These are phyloP conservation scores for Thielaviopsis populi DNA, from an alignment of 2,329 filamentous ascomycete species.

Conservation along the genomic window DNA sequence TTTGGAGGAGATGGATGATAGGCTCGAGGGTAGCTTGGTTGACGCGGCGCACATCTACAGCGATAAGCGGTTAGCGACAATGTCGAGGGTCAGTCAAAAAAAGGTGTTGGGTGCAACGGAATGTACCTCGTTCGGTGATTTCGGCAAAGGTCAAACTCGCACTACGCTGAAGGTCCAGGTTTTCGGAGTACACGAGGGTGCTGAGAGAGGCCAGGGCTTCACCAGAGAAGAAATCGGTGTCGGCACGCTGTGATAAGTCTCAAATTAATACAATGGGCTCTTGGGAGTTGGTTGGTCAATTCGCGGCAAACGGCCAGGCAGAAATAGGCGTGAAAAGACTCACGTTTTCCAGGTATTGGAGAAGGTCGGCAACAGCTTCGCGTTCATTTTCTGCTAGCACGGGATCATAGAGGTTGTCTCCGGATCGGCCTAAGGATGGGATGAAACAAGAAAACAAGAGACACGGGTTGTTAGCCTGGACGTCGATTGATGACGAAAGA, in stretches of 20 bases:
- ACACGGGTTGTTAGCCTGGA: neutral
- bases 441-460: constrained; percentile 22
- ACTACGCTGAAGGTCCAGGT: constrained; percentile 93
- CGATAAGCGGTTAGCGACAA: constrained; percentile 13
- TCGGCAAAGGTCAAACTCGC: constrained; percentile 97
- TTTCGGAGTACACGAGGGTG: constrained; percentile 95
- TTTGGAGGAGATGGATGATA: constrained; percentile 88
- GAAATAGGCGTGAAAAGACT: constrained; percentile 22
- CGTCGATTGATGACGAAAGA: neutral
- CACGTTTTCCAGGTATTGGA: constrained; percentile 95
- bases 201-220: constrained; percentile 86
- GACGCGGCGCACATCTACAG: constrained; percentile 83
- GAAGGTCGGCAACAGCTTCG: constrained; percentile 86
- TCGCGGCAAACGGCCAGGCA: constrained; percentile 5
- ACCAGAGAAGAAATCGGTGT: constrained; percentile 96
- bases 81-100: neutral
- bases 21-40: constrained; percentile 89
- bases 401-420: constrained; percentile 70
- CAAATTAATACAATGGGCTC: constrained; percentile 20
- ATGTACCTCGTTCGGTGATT: constrained; percentile 88
- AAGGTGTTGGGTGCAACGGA: too few relatives aligned
- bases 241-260: constrained; percentile 52
- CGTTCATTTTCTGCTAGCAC: constrained; percentile 90
- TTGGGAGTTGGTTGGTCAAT: neutral
- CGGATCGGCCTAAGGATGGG: constrained; percentile 47